Evolutionary conservation across 2,329 filamentous ascomycete genomes (phyloP), one percentile per base, ranked within the genome.

Genomic region (Coniochaeta prunicola): DNA sequence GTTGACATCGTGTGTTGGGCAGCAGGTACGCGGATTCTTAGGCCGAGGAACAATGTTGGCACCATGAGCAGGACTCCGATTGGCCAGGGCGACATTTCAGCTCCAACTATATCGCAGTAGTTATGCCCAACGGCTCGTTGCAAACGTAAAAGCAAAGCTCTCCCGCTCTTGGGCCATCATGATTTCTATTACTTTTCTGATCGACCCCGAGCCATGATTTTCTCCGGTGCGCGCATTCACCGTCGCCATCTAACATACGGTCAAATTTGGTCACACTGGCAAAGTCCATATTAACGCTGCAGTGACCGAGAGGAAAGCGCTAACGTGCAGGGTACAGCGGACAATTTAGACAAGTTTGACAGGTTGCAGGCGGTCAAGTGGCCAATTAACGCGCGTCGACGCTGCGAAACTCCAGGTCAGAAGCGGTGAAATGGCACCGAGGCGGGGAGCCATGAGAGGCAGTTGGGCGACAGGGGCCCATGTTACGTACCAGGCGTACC

Each of bases 321-420:
- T 53, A 30, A 56, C 45, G 26, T 55, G 57, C 57, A 59, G 50
- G n/a, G 36, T 56, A 56, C 48, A 58, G 45, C 24, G 26, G 42
- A 19, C 19, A 26, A 13, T 17, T 26, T 50, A 40, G 38, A 26
- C n/a, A 54, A 17, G 33, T 36, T 9, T 7, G 10, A 13, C 12
- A 36, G 34, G 34, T 30, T 50, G 19, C 50, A 45, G 50, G 36
- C 40, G 53, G 57, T 28, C 50, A 45, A 59, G 57, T 26, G 57
- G 53, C 57, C 57, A 59, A 59, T 59, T 31, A 48, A 48, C 48
- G 34, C 57, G 34, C 36, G 61, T 57, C 36, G 57, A 26, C n/a
- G 21, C 38, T 45, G 50, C 28, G 12, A 26, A n/a, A 12, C 9
- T 28, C 19, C 40, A 24, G 28, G 31, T 58, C 42, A 48, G n/a